Conservation (phyloP, 2,329 filamentous ascomycete species). For the Talaromyces albobiverticillius region DNA sequence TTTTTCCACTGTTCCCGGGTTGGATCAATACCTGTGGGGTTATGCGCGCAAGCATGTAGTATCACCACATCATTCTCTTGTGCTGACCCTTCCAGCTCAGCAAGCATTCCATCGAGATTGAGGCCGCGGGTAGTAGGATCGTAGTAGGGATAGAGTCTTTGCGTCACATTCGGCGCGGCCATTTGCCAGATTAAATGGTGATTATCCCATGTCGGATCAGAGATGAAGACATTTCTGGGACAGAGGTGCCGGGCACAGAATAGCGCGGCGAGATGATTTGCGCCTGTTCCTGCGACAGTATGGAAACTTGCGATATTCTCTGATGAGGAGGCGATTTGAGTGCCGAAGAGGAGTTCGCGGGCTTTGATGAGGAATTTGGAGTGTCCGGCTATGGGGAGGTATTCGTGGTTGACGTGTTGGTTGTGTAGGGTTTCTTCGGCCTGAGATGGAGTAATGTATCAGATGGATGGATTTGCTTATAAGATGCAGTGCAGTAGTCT, state of each 20-base stretch:
- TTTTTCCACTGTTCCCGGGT: slow-evolving; percentile 82
- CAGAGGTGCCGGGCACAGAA: slow-evolving; percentile 71
- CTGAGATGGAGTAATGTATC: slow-evolving; percentile 9
- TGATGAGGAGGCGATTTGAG: slow-evolving; percentile 43
- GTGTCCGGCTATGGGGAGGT: slow-evolving; percentile 83
- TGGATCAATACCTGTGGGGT: slow-evolving; percentile 90
- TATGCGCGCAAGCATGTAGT: slow-evolving; percentile 89
- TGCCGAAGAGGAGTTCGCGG: slow-evolving; percentile 74
- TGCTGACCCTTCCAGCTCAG: slow-evolving; percentile 76
- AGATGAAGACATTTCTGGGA: slow-evolving; percentile 70
- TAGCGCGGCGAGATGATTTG: slow-evolving; percentile 72
- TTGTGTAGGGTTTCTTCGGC: slow-evolving; percentile 64
- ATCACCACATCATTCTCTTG: slow-evolving; percentile 76
- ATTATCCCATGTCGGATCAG: slow-evolving; percentile 89
- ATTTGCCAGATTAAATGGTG: slow-evolving; percentile 80
- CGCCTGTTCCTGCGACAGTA: slow-evolving; percentile 90
- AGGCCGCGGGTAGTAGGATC: slow-evolving; percentile 48
- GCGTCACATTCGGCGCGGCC: slow-evolving; percentile 62
- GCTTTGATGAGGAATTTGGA: slow-evolving; percentile 74
- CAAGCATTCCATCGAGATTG: slow-evolving; percentile 54
- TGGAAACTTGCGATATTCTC: slow-evolving; percentile 64
- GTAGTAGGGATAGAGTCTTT: slow-evolving; percentile 67
- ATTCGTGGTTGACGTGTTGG: slow-evolving; percentile 67
- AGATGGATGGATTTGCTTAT: slow-evolving; percentile 1
- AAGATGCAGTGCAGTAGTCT: not conserved